phyloP scores from a whole-genome alignment of 202 grass and related monocot species.

The Saccharum hybrid region DNA sequence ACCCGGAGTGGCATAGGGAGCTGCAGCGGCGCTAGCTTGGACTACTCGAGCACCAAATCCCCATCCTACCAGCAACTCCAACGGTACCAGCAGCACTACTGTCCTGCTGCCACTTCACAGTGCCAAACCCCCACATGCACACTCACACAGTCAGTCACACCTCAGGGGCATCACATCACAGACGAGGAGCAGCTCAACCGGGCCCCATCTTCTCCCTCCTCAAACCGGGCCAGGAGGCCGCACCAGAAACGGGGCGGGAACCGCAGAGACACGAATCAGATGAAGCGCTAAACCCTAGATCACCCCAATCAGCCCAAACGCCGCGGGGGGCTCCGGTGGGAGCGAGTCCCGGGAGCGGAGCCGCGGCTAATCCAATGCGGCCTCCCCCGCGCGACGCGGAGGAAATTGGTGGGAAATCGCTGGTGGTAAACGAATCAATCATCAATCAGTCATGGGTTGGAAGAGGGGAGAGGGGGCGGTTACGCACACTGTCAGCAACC shows the following conservation, averaged over 20 bases:
- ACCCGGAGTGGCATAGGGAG: background rate
- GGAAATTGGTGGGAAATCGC: conserved; percentile 2
- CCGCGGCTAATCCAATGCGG: conserved; percentile 42
- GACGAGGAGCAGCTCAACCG: background rate
- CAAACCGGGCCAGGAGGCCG: background rate
- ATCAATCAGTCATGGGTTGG: background rate
- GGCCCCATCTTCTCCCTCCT: background rate
- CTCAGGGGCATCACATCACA: background rate
- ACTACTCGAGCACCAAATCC: background rate
- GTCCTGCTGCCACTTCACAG: background rate
- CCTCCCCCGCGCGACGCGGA: background rate
- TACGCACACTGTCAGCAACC: conserved; percentile 41
- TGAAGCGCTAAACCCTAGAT: conserved; percentile 42
- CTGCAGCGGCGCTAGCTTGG: background rate
- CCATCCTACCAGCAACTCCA: background rate
- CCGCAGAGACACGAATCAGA: background rate
- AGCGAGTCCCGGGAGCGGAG: background rate
- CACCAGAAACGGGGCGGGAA: background rate
- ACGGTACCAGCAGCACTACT: background rate
- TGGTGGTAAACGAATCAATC: background rate
- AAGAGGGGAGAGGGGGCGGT: background rate
- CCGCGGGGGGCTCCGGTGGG: background rate
- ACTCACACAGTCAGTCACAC: background rate
- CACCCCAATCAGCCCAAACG: conserved; percentile 12
- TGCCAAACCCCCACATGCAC: background rate